Base-by-base conservation (phyloP, 179 eudicot genomes). In the Actinidia chinensis region DNA sequence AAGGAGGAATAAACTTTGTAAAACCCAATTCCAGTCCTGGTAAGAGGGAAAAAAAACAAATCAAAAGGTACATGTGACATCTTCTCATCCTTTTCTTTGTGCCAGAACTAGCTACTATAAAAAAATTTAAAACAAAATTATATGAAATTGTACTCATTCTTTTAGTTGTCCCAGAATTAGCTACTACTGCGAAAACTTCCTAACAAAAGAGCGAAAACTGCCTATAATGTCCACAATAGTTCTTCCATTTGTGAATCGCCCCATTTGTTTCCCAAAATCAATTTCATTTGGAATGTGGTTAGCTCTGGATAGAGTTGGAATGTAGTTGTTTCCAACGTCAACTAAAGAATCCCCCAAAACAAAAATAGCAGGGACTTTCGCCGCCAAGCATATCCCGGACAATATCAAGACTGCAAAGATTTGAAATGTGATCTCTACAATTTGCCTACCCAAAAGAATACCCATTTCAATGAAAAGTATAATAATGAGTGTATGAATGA, bases 301-400 rank as follows among this genome's bases (percentile, higher is more conserved):
- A 40, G 97, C 94, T 86, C 90, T 93, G 8, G 97, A 88, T 5
- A 93, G 80, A 22, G 92, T 80, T 1, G 69, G 58, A 65, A 93
- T 88, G 89, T 91, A 90, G 82, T 93, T 89, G 82, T 93, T 93
- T 5, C 97, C 94, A 0, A 71, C 90, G 36, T 93, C 96, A 42
- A 91, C 96, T 54, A 93, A 78, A 42, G 96, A 93, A 82, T 93
- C 96, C 70, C 97, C 97, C 78, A 93, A 91, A 5, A 93, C 88
- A 79, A 93, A 93, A 78, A 79, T 90, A 66, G 92, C 92, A 47
- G 85, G 83, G 52, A 79, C 5, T 48, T 74, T 17, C 18, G 74
- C 63, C 40, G 81, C 82, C 58, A 40, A 79, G 71, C 81, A 85
- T 7, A 52, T 44, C 56, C 56, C 55, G 1, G 56, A 64, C 79